A percentile compares a stretch with the other conserved stretches of the same genome.
phyloP scores from a whole-genome alignment of 441 rosid species.

The Erysimum cheiri region DNA sequence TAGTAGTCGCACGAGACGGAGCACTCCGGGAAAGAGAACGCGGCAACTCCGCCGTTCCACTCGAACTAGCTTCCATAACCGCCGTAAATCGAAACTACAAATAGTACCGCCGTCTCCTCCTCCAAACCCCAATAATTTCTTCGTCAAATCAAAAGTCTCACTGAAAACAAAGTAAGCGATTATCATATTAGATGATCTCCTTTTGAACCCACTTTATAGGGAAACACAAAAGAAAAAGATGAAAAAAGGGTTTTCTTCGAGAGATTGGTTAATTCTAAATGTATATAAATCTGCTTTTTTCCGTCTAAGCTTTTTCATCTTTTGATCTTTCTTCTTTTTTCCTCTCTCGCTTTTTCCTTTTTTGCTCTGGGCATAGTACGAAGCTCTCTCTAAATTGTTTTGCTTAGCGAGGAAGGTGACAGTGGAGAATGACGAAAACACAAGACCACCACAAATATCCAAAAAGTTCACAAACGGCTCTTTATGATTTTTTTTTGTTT shows the following conservation, averaged over 20 bases:
- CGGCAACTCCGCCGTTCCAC: slow-evolving; percentile 52
- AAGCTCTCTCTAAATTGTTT: slow-evolving; percentile 35
- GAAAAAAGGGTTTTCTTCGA: slow-evolving; percentile 35
- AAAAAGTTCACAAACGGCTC: slow-evolving; percentile 26
- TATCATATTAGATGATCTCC: slow-evolving; percentile 38
- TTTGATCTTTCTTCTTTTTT: slow-evolving; percentile 26
- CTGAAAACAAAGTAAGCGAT: slow-evolving; percentile 30
- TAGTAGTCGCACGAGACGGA: slow-evolving; percentile 56
- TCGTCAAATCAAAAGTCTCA: slow-evolving; percentile 16
- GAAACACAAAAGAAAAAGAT: slow-evolving; percentile 29
- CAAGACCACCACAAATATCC: slow-evolving; percentile 20
- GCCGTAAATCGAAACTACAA: slow-evolving; percentile 13
- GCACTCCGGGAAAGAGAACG: slow-evolving; percentile 53
- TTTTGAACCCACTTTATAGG: slow-evolving; percentile 40
- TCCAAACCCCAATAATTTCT: slow-evolving; percentile 3
- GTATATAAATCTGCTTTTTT: slow-evolving; percentile 29
- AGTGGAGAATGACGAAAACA: slow-evolving; percentile 40
- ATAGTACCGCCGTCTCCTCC: neutral
- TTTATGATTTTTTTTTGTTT: neutral
- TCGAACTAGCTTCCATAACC: slow-evolving; percentile 68
- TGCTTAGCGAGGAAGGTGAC: slow-evolving; percentile 49
- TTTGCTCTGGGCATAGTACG: neutral
- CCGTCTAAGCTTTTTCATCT: slow-evolving; percentile 27
- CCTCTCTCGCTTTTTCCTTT: slow-evolving; percentile 37
- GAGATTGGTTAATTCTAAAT: slow-evolving; percentile 28